A percentile compares a stretch with the other conserved stretches of the same genome.
phyloP scores from a whole-genome alignment of 768 basidiomycete genomes.

The Clitopilus passeckerianus region DNA sequence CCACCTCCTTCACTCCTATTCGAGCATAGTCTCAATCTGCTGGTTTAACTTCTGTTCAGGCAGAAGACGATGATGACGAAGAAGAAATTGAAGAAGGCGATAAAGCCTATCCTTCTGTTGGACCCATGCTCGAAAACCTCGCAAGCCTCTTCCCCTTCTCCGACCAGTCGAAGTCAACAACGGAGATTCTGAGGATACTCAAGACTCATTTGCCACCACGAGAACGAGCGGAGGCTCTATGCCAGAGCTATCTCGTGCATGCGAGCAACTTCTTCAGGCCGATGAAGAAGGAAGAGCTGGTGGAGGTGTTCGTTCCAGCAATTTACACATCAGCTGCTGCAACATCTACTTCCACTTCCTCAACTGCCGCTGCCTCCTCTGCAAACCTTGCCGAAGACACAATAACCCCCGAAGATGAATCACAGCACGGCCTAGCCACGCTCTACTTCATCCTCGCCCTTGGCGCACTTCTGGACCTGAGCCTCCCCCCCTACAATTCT shows the following conservation, averaged over 20 bases:
- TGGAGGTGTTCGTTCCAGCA: constrained; percentile 30
- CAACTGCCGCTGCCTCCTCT: constrained; percentile 1
- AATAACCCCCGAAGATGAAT: not conserved
- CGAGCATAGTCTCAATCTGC: no score
- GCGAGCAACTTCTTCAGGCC: constrained; percentile 47
- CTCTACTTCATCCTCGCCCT: constrained; percentile 58
- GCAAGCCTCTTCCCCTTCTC: constrained; percentile 39
- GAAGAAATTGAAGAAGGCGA: constrained; percentile 22
- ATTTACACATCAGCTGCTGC: constrained; percentile 28
- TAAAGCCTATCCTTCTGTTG: constrained; percentile 11
- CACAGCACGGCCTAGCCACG: constrained; percentile 48
- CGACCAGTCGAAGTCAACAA: constrained; percentile 22
- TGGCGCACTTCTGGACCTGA: constrained; percentile 55
- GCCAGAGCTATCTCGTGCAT: constrained; percentile 39
- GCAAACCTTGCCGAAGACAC: not conserved
- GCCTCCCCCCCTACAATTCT: constrained; percentile 43
- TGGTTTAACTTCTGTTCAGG: constrained; percentile 1
- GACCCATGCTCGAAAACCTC: constrained; percentile 29
- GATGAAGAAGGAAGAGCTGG: constrained; percentile 42
- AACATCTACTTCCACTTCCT: constrained; percentile 7
- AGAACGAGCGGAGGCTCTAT: constrained; percentile 33
- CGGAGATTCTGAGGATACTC: constrained; percentile 24
- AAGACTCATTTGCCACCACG: constrained; percentile 39
- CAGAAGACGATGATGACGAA: constrained; percentile 29
- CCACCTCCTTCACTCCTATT: no score